These are phyloP conservation scores for Radiomyces spectabilis DNA, from an alignment of 192 early-diverging fungal genomes.

Conservation along the genomic window DNA sequence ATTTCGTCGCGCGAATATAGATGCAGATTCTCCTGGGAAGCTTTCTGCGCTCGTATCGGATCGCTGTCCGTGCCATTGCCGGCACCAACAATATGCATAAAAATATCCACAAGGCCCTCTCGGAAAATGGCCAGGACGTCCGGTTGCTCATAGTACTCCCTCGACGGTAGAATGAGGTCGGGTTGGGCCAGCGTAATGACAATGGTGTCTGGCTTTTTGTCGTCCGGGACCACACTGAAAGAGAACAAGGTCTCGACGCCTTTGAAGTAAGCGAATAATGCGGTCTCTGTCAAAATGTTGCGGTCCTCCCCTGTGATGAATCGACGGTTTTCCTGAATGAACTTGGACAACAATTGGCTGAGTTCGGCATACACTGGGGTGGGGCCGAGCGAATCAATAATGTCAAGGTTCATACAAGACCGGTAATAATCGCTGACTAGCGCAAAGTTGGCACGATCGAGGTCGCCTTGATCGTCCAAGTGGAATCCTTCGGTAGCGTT, in stretches of 20 bases:
- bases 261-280: background rate
- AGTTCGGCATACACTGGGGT: conserved; percentile 32
- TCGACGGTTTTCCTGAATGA: too few species aligned
- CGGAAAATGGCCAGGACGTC: conserved; percentile 35
- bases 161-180: conserved; percentile 56
- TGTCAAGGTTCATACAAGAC: conserved; percentile 43
- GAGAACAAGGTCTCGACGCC: conserved; percentile 29
- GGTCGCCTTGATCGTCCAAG: conserved; percentile 18
- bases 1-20: background rate
- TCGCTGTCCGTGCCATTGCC: too few species aligned
- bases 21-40: background rate
- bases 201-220: conserved; percentile 49
- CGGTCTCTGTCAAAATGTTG: conserved; percentile 17
- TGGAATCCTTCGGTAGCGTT: conserved; percentile 8
- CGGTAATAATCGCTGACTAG: conserved; percentile 50
- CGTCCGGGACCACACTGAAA: conserved; percentile 42
- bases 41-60: too few species aligned
- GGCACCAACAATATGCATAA: too few species aligned
- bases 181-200: conserved; percentile 38
- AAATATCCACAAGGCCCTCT: conserved; percentile 28
- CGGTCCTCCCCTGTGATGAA: conserved; percentile 22
- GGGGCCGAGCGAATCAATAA: conserved; percentile 27
- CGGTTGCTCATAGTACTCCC: conserved; percentile 53
- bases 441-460: conserved; percentile 43
- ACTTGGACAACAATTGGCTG: too few species aligned